Base-by-base conservation (phyloP, 176 grass and related monocot genomes). In the Triticum dicoccoides region DNA sequence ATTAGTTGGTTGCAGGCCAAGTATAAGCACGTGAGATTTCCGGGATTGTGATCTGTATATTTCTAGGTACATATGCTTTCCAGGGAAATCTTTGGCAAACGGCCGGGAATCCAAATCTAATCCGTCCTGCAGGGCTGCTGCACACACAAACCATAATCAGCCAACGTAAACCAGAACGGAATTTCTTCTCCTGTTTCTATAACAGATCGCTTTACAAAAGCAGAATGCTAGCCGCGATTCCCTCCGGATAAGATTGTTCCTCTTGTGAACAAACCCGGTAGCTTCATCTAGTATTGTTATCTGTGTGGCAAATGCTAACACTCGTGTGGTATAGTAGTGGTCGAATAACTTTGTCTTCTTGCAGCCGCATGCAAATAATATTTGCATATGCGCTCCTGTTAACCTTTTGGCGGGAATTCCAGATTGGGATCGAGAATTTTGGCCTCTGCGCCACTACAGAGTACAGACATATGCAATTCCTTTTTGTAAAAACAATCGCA, bases 311-410 rank as follows among this genome's bases (percentile, higher is more conserved):
- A 42, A 37, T 11, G 20, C 17, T 13, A 24, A 11, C 39, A 14
- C 13, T 44, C n/a, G 23, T 24, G 45, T 34, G 67, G 6, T 75
- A 73, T 44, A 73, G 10, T 24, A 58, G 24, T 83, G 84, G 69
- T 39, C 10, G 85, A 91, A 81, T 82, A 78, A 69, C 68, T 89
- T 73, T 52, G 32, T 66, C 41, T 23, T 68, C 81, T 79, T 54
- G 66, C 24, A 74, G 32, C 21, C 30, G 41, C 39, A 51, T 23
- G 73, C 4, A 7, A 18, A 37, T 20, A 88, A 20, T 80, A 61
- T 45, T 41, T 76, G 88, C 78, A 77, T 78, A 61, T 72, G 32
- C 77, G 83, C 73, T 86, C 12, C 64, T 42, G 52, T 23, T 5
- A 73, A 58, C 24, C 25, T 25, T 34, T 37, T 10, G 3, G 33